phyloP scores from a whole-genome alignment of 1,284 basidiomycete species.

The Vanrija sp. region DNA sequence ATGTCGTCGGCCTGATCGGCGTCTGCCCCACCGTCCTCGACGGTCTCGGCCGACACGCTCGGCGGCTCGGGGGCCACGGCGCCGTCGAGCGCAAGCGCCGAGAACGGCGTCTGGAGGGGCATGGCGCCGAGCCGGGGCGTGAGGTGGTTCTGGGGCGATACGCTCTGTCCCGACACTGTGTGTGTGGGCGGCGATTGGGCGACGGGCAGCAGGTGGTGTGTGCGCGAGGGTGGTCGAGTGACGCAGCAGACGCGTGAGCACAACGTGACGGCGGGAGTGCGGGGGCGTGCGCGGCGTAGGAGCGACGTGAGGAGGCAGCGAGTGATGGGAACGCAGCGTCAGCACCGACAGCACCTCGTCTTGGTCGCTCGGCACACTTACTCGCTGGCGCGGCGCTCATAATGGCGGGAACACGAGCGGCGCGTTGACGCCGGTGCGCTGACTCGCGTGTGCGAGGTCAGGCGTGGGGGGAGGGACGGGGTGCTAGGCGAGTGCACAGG shows the following conservation, averaged over 20 bases:
- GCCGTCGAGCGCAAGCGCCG: conserved; percentile 4
- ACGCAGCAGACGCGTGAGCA: too few species aligned
- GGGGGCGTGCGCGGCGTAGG: not conserved
- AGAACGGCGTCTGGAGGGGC: conserved; percentile 7
- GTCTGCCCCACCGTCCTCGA: not conserved
- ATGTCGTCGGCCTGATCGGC: not conserved
- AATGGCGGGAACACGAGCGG: not conserved
- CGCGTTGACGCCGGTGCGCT: too few species aligned
- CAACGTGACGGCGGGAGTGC: not conserved
- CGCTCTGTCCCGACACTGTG: conserved; percentile 19
- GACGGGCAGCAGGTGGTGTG: not conserved
- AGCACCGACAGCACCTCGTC: not conserved
- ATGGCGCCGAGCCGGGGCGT: conserved; percentile 14
- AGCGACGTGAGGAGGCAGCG: not conserved
- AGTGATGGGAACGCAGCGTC: not conserved
- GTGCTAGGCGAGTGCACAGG: too few species aligned
- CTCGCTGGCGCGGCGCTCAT: conserved; percentile 1
- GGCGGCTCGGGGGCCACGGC: not conserved
- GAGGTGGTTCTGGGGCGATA: conserved; percentile 15
- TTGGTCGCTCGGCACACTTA: not conserved
- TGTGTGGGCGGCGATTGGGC: too few species aligned
- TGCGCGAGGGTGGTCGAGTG: not conserved
- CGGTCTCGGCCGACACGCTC: not conserved
- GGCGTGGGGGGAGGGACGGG: too few species aligned
- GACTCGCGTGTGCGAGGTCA: too few species aligned